phyloP scores from a whole-genome alignment of 2,329 filamentous ascomycete genomes.

The Didymella exigua region DNA sequence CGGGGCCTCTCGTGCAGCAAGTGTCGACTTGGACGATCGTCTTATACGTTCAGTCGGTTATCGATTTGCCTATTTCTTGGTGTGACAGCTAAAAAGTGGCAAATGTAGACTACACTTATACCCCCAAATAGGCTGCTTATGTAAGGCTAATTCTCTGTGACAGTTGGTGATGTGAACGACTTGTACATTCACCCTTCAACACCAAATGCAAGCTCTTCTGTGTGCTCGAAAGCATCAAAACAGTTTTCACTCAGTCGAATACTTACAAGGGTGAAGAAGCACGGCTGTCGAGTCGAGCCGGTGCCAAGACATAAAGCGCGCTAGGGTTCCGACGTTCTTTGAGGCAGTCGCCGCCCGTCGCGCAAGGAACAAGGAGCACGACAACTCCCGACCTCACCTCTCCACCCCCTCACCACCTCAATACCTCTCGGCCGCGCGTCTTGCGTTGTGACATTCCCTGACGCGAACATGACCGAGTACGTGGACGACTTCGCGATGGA shows the following conservation, averaged over 20 bases:
- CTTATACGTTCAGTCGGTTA: neutral
- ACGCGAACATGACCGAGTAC: constrained; percentile 58
- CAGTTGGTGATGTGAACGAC: too few species aligned
- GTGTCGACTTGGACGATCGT: neutral
- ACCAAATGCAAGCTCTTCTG: too few species aligned
- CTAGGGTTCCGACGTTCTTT: constrained; percentile 23
- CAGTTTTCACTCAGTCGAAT: too few species aligned
- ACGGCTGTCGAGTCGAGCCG: neutral
- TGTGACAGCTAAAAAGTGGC: too few species aligned
- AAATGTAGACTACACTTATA: too few species aligned
- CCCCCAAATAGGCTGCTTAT: too few species aligned
- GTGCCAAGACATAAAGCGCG: constrained; percentile 8
- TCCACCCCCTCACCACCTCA: constrained; percentile 18
- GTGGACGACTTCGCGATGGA: constrained; percentile 67
- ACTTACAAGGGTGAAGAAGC: too few species aligned
- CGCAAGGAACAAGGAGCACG: constrained; percentile 26
- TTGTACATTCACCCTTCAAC: too few species aligned
- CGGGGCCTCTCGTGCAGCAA: neutral
- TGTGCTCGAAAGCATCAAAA: too few species aligned
- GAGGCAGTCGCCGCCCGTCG: constrained; percentile 33
- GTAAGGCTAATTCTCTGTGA: too few species aligned
- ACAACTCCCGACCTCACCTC: constrained; percentile 18
- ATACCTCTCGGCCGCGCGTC: constrained; percentile 9
- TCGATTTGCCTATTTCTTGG: too few species aligned
- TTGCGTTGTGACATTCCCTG: constrained; percentile 1